Evolutionary conservation across 306 rosid species (phyloP).

Genomic region (Castanea sativa): DNA sequence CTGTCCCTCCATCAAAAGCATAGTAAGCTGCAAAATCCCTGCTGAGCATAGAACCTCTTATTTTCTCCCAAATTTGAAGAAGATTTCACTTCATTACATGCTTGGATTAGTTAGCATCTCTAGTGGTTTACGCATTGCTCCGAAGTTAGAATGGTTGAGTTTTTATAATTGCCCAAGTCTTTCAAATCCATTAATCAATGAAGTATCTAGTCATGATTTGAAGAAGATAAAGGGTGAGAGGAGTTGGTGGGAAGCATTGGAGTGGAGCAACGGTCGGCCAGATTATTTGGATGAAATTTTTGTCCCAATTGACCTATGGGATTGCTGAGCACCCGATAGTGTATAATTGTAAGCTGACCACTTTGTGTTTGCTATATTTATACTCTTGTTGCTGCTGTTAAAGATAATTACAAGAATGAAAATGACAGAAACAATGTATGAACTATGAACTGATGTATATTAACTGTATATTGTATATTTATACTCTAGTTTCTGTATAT

Average conservation of each 20-base stretch:
- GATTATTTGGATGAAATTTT: neutral
- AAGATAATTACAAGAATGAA: no score
- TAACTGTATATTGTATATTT: no score
- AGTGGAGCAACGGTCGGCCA: neutral
- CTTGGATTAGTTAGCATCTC: conserved; percentile 12
- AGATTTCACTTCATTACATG: conserved; percentile 3
- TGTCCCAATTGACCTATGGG: neutral
- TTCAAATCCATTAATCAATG: neutral
- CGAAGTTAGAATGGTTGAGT: neutral
- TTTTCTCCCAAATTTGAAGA: conserved; percentile 12
- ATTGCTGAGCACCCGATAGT: neutral
- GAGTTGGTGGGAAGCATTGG: conserved; percentile 22
- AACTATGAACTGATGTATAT: no score
- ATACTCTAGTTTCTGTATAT: no score
- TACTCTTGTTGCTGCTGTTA: neutral
- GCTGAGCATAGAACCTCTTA: neutral
- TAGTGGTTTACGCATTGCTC: neutral
- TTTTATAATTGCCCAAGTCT: conserved; percentile 24
- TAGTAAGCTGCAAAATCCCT: neutral
- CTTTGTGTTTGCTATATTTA: neutral
- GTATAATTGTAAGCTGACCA: neutral
- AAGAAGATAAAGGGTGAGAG: conserved; percentile 14
- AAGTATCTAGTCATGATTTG: neutral
- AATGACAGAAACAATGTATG: no score
- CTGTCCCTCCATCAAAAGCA: conserved; percentile 19